Base-by-base conservation (phyloP, 1,139 yeast species). In the Saccharomyces hybrid region DNA sequence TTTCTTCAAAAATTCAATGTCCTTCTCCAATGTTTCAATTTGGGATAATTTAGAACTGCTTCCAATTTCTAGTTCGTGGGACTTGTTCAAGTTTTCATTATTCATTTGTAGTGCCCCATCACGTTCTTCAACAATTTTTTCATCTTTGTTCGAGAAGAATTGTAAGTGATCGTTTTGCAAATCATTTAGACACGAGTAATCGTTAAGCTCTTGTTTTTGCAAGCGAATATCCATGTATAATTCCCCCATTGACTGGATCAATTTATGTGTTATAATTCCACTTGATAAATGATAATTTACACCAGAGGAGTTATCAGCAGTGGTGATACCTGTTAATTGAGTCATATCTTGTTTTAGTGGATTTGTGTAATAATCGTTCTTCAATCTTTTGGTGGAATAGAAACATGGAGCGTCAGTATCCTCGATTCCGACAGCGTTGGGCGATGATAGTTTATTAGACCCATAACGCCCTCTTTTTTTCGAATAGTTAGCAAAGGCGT, bases 281-380 rank as follows among this genome's bases (percentile, higher is more conserved):
- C 73, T 66, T 7, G 71, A 68, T 38, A 66, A 51, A 58, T 66
- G 70, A 54, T 69, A 68, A 44, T 63, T 61, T 14, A 66, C 65
- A 54, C 61, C 63, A 6, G 58, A 52, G 44, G 69, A 67, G 14
- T 69, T 66, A 53, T 72, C 73, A 32, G 70, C 67, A 47, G 71
- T 70, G 3, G 80, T 73, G 3, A 86, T 83, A 2, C 93, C 91
- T 13, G 82, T 78, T 52, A 84, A 70, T 52, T 74, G 75, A 52
- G 79, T 79, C 67, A 76, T 80, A 58, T 78, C 82, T 63, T 77
- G 82, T 59, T 79, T 84, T 60, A 82, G 72, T 1, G 88, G 89
- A 62, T 84, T 86, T 26, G 84, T 76, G 13, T 84, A 77, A 64
- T 84, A 85, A 55, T 86, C 87, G 71, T 83, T 83, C 60, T 83